These are phyloP conservation scores for Populus simonii DNA, from an alignment of 345 rosid species.

Conservation along the genomic window DNA sequence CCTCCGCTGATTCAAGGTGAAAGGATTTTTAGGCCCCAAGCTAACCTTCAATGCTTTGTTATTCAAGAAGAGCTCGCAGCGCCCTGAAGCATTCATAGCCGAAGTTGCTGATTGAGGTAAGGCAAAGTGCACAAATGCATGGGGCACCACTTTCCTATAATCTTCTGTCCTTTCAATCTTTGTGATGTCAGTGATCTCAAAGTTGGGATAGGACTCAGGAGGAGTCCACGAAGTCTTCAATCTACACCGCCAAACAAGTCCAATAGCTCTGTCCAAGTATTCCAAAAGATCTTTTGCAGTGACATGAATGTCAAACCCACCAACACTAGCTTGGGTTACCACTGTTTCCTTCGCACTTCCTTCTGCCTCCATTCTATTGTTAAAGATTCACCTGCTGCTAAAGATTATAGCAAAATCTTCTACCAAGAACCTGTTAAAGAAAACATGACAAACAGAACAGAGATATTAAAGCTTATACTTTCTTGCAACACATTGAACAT, in stretches of 20 bases:
- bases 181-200: conserved; percentile 31
- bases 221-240: conserved; percentile 89
- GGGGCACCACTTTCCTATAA: conserved; percentile 67
- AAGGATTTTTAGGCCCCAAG: conserved; percentile 71
- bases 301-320: conserved; percentile 62
- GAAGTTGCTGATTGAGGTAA: conserved; percentile 34
- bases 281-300: conserved; percentile 55
- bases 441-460: neutral
- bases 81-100: conserved; percentile 53
- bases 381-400: neutral
- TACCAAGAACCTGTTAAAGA: neutral
- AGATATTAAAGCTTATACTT: neutral
- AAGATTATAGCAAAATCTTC: neutral
- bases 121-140: conserved; percentile 88
- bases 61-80: conserved; percentile 41
- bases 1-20: conserved; percentile 58
- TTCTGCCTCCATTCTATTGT: conserved; percentile 20
- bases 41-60: conserved; percentile 54
- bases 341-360: conserved; percentile 32
- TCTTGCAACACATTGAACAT: neutral
- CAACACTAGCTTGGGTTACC: conserved; percentile 74
- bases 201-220: conserved; percentile 70
- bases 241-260: conserved; percentile 72
- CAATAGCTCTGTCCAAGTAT: conserved; percentile 55
- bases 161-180: conserved; percentile 27